A percentile compares a stretch with the other conserved stretches of the same genome.
These are phyloP conservation scores for Cyberlindnera xishuangbannaensis DNA, from an alignment of 805 yeast species.

Conservation along the genomic window DNA sequence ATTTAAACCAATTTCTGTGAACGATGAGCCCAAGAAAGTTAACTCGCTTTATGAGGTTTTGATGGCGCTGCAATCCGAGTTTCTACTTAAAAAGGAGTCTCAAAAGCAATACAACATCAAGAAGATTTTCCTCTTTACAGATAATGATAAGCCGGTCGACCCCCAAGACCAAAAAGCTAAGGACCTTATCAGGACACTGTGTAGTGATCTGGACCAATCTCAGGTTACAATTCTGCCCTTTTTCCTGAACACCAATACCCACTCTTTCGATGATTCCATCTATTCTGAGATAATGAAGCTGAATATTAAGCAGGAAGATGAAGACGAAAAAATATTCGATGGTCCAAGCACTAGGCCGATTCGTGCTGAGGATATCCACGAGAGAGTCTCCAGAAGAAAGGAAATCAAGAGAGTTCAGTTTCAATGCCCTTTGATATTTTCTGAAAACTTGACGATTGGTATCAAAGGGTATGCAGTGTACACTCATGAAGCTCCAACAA, in stretches of 20 bases:
- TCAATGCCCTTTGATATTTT: slow-evolving; percentile 52
- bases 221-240: slow-evolving; percentile 57
- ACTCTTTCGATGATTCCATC: slow-evolving; percentile 38
- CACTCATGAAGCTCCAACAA: slow-evolving; percentile 44
- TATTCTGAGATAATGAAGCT: slow-evolving; percentile 49
- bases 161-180: slow-evolving; percentile 34
- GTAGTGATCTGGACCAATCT: slow-evolving; percentile 54
- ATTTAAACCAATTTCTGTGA: slow-evolving; percentile 25
- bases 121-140: slow-evolving; percentile 68
- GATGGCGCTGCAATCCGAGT: slow-evolving; percentile 49
- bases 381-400: slow-evolving; percentile 47
- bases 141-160: slow-evolving; percentile 62
- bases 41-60: slow-evolving; percentile 40
- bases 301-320: slow-evolving; percentile 6
- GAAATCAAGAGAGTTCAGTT: slow-evolving; percentile 62
- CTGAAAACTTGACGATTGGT: slow-evolving; percentile 52
- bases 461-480: slow-evolving; percentile 68
- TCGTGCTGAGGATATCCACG: slow-evolving; percentile 36
- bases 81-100: slow-evolving; percentile 33
- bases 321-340: slow-evolving; percentile 23
- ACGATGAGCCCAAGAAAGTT: slow-evolving; percentile 13
- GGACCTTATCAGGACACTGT: slow-evolving; percentile 46
- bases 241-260: slow-evolving; percentile 38
- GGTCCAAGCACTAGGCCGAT: slow-evolving; percentile 40
- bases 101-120: slow-evolving; percentile 45